Conservation (phyloP, 208 protist genomes). For the Lotmaria passim region DNA sequence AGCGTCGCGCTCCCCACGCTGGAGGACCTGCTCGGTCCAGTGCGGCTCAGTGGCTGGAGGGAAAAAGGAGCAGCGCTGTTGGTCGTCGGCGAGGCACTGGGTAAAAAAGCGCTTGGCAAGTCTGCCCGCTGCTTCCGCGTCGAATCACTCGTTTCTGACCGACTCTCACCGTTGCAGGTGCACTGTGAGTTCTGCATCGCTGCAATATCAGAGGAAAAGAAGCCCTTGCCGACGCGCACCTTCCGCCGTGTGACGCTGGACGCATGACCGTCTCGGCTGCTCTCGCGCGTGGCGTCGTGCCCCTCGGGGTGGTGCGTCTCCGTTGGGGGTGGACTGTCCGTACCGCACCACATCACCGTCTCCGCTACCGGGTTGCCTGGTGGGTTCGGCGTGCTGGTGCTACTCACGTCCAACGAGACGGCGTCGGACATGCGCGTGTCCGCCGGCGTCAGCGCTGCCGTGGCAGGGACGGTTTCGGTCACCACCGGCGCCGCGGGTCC, state of each 20-base stretch:
- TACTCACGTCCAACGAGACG: background rate
- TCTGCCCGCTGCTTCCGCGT: slow-evolving; percentile 17
- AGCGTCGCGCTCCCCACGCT: background rate
- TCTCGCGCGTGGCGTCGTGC: background rate
- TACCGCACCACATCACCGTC: slow-evolving; percentile 10
- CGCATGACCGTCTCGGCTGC: background rate
- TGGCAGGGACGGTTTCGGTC: background rate
- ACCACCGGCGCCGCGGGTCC: background rate
- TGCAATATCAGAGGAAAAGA: background rate
- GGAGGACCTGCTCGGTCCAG: background rate
- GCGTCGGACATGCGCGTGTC: background rate
- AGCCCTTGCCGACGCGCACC: slow-evolving; percentile 8
- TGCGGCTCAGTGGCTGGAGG: background rate
- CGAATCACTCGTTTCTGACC: slow-evolving; percentile 4
- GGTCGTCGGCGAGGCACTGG: background rate
- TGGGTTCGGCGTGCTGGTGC: background rate
- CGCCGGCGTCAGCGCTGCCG: slow-evolving; percentile 1
- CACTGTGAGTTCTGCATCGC: background rate
- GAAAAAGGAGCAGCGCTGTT: background rate
- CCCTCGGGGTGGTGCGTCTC: background rate
- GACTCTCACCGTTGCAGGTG: slow-evolving; percentile 1
- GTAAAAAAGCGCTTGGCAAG: background rate
- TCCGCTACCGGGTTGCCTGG: background rate
- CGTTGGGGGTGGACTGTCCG: background rate
- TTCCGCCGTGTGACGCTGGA: background rate